These are phyloP conservation scores for Sporothrix pseudoabietina DNA, from an alignment of 2,329 filamentous ascomycete genomes.

Conservation along the genomic window DNA sequence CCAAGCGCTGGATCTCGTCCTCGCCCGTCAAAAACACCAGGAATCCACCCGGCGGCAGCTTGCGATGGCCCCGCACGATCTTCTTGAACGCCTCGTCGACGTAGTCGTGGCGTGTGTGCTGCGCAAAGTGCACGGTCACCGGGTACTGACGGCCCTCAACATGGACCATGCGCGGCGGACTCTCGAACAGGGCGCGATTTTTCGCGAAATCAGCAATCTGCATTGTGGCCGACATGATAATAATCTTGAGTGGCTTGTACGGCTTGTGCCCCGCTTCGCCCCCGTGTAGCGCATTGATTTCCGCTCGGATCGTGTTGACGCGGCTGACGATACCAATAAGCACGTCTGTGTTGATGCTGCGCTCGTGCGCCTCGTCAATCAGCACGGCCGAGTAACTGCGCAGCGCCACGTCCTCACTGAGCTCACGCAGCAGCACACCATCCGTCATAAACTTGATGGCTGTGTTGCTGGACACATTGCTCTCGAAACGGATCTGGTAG, in stretches of 20 bases:
- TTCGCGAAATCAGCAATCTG: slow-evolving; percentile 87
- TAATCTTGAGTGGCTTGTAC: slow-evolving; percentile 79
- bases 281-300: slow-evolving; percentile 50
- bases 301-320: slow-evolving; percentile 79
- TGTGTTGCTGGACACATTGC: slow-evolving; percentile 75
- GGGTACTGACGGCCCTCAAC: slow-evolving; percentile 90
- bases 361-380: slow-evolving; percentile 95
- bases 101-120: slow-evolving; percentile 82
- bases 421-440: slow-evolving; percentile 88
- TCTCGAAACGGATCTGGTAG: slow-evolving; percentile 95
- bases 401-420: slow-evolving; percentile 84
- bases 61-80: slow-evolving; percentile 81
- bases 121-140: slow-evolving; percentile 86
- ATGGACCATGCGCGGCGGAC: slow-evolving; percentile 79
- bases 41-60: slow-evolving; percentile 86
- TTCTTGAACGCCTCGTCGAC: slow-evolving; percentile 88
- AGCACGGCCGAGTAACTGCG: slow-evolving; percentile 90
- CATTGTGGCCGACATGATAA: slow-evolving; percentile 98
- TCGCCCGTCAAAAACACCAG: slow-evolving; percentile 94
- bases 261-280: slow-evolving; percentile 58
- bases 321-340: slow-evolving; percentile 96
- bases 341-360: slow-evolving; percentile 97
- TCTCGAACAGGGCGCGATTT: slow-evolving; percentile 77
- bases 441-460: slow-evolving; percentile 99
- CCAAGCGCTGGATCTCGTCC: slow-evolving; percentile 84